phyloP scores from a whole-genome alignment of 495 filamentous ascomycete species.

The Astrocystis sublimbata region DNA sequence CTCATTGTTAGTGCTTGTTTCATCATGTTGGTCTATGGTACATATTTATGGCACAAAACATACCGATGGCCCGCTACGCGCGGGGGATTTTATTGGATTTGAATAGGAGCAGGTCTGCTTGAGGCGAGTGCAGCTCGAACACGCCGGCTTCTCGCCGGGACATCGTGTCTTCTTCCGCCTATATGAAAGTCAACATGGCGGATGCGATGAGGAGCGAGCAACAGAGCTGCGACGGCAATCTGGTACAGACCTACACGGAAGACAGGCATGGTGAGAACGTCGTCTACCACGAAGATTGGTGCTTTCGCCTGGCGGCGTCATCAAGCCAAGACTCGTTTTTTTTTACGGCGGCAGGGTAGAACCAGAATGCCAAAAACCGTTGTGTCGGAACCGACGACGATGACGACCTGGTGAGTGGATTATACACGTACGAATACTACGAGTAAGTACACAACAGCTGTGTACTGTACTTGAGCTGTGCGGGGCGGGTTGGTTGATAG shows the following conservation, averaged over 20 bases:
- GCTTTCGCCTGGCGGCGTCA: slow-evolving; percentile 34
- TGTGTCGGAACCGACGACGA: slow-evolving; percentile 9
- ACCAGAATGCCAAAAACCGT: neutral
- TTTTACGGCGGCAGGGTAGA: neutral
- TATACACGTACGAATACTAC: too few species aligned
- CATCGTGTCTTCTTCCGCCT: slow-evolving; percentile 52
- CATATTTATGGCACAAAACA: slow-evolving; percentile 2
- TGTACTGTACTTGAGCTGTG: slow-evolving; percentile 9
- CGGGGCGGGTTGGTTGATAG: slow-evolving; percentile 1
- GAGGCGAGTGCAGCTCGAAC: slow-evolving; percentile 48
- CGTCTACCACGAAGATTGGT: slow-evolving; percentile 41
- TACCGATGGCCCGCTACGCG: slow-evolving; percentile 40
- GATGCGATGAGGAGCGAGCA: neutral
- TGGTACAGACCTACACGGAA: slow-evolving; percentile 43
- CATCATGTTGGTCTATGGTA: neutral
- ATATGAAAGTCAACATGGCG: slow-evolving; percentile 2
- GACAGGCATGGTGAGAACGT: slow-evolving; percentile 49
- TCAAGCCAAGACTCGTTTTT: slow-evolving; percentile 15
- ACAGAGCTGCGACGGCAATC: neutral
- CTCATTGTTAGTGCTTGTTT: slow-evolving; percentile 26
- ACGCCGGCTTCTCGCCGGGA: slow-evolving; percentile 49
- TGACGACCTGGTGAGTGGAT: slow-evolving; percentile 1
- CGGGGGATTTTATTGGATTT: slow-evolving; percentile 21
- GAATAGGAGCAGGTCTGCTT: slow-evolving; percentile 48
- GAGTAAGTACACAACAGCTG: too few species aligned